These are phyloP conservation scores for Nigrospora sphaerica DNA, from an alignment of 2,329 filamentous ascomycete species.

Conservation along the genomic window DNA sequence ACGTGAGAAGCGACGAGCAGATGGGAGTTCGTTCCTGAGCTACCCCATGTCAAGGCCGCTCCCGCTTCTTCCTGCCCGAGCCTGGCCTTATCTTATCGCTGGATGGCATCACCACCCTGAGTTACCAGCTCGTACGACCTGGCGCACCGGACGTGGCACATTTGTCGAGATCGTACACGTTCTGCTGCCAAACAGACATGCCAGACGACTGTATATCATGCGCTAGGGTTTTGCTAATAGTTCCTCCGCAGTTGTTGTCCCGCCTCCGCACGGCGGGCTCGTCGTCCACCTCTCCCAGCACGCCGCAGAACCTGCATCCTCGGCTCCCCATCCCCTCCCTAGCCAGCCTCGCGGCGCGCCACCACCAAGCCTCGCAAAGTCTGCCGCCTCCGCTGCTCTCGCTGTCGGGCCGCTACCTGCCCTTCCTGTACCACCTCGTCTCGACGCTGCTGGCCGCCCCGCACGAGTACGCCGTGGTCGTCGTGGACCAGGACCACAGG, in stretches of 20 bases:
- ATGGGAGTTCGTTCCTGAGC: too few relatives aligned
- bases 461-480: constrained; percentile 37
- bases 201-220: too few relatives aligned
- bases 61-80: too few relatives aligned
- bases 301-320: constrained; percentile 5
- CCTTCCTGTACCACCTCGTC: constrained; percentile 49
- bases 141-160: too few relatives aligned
- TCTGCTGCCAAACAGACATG: too few relatives aligned
- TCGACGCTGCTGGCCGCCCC: constrained; percentile 42
- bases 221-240: too few relatives aligned
- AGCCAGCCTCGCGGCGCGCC: constrained; percentile 35
- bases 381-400: constrained; percentile 32
- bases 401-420: constrained; percentile 44
- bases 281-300: constrained; percentile 6
- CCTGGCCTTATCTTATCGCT: too few relatives aligned
- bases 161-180: too few relatives aligned
- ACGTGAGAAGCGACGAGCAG: too few relatives aligned
- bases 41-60: too few relatives aligned
- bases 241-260: not conserved
- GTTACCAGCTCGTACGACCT: too few relatives aligned
- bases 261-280: constrained; percentile 1
- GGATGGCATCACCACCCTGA: too few relatives aligned
- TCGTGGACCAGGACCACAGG: constrained; percentile 47
- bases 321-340: constrained; percentile 34
- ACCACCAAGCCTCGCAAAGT: constrained; percentile 41